Percentiles rank a stretch among this genome's conserved stretches.
Conservation (phyloP, 2,329 filamentous ascomycete species). For the Cyphellophora europaea region DNA sequence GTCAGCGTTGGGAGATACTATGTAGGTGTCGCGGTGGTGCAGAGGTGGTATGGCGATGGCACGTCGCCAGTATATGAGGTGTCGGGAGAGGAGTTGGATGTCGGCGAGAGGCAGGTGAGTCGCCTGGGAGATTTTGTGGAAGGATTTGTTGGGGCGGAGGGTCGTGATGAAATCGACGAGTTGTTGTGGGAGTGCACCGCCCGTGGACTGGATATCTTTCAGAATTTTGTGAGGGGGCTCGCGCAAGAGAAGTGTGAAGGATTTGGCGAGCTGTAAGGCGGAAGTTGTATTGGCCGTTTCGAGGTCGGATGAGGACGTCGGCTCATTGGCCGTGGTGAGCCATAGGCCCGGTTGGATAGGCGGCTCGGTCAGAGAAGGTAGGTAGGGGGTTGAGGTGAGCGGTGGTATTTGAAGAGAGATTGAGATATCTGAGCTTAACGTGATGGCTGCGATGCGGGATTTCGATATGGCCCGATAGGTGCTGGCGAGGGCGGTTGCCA, state of each 20-base stretch:
- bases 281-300: conserved; percentile 32
- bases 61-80: conserved; percentile 92
- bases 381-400: conserved; percentile 58
- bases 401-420: conserved; percentile 55
- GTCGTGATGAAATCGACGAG: conserved; percentile 64
- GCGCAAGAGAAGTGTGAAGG: conserved; percentile 77
- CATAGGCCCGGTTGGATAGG: conserved; percentile 61
- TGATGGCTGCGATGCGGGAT: conserved; percentile 74
- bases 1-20: conserved; percentile 84
- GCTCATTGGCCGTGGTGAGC: conserved; percentile 77
- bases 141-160: conserved; percentile 54
- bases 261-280: conserved; percentile 61
- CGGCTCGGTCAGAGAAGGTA: conserved; percentile 59
- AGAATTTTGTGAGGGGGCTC: conserved; percentile 76
- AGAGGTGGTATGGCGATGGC: conserved; percentile 86
- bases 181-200: conserved; percentile 64
- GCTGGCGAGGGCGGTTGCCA: conserved; percentile 74
- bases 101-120: conserved; percentile 64
- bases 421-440: conserved; percentile 39
- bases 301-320: conserved; percentile 47
- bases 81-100: conserved; percentile 78
- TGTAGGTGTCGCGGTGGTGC: conserved; percentile 81
- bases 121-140: conserved; percentile 57
- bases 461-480: conserved; percentile 72
- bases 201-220: conserved; percentile 56